Conservation (phyloP, 495 filamentous ascomycete species). For the Neurospora intermedia region DNA sequence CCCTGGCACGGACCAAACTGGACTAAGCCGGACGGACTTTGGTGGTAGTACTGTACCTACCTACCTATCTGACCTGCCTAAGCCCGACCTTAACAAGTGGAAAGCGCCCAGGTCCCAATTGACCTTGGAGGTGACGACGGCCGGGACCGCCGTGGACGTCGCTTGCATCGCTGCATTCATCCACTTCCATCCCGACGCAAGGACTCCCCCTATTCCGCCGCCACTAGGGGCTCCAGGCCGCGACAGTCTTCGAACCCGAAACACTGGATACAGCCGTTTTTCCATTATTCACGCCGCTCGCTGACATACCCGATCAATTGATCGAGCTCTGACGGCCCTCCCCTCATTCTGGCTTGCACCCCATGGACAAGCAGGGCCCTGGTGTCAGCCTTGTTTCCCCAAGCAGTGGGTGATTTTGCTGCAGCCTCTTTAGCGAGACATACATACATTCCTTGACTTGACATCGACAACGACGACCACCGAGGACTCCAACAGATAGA, state of each 20-base stretch:
- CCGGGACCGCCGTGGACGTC: not conserved
- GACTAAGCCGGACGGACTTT: not conserved
- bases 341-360: not conserved
- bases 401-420: conserved; percentile 7
- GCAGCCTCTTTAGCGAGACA: not conserved
- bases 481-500: not conserved
- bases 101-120: not conserved
- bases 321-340: not conserved
- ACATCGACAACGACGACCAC: not conserved
- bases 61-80: not conserved
- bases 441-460: not conserved
- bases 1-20: not conserved
- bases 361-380: conserved; percentile 8
- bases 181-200: not conserved
- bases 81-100: not conserved
- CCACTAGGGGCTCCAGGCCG: not conserved
- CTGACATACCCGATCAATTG: not conserved
- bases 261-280: not conserved
- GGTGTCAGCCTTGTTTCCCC: conserved; percentile 2
- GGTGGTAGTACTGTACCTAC: not conserved
- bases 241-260: not conserved
- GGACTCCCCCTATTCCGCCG: not conserved
- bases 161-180: not conserved
- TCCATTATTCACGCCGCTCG: not conserved
- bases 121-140: not conserved